These are phyloP conservation scores for Didymella lethalis DNA, from an alignment of 2,329 filamentous ascomycete genomes.

Conservation along the genomic window DNA sequence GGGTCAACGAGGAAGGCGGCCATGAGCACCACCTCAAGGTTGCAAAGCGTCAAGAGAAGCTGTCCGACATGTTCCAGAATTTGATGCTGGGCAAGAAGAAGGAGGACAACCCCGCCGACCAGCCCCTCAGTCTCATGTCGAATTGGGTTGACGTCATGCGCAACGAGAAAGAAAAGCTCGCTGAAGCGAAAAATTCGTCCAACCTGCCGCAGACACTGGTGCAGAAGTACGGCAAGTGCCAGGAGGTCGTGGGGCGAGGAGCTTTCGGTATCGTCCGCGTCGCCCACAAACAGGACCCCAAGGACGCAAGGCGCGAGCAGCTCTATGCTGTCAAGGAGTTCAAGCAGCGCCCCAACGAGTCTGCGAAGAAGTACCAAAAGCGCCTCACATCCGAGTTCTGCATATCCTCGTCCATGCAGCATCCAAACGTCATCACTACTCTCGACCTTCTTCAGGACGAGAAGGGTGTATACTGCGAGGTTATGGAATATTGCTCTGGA, in stretches of 20 bases:
- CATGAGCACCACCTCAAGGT: conserved; percentile 91
- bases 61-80: conserved; percentile 88
- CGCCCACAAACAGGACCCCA: conserved; percentile 91
- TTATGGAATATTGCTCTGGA: conserved; percentile 98
- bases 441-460: conserved; percentile 93
- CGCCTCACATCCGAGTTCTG: conserved; percentile 97
- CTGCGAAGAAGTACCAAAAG: conserved; percentile 97
- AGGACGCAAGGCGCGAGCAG: conserved; percentile 79
- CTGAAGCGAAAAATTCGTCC: conserved; percentile 78
- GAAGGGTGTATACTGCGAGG: conserved; percentile 97
- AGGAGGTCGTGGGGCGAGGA: conserved; percentile 93
- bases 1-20: conserved; percentile 68
- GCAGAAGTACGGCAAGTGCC: conserved; percentile 98
- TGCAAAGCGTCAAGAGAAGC: conserved; percentile 90
- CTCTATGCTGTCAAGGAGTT: conserved; percentile 99
- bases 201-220: conserved; percentile 81
- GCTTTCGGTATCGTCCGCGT: conserved; percentile 98
- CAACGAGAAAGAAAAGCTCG: conserved; percentile 79
- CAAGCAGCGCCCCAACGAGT: conserved; percentile 90
- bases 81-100: conserved; percentile 83
- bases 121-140: conserved; percentile 90
- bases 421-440: conserved; percentile 98
- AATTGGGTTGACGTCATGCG: conserved; percentile 95
- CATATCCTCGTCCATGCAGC: conserved; percentile 94
- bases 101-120: conserved; percentile 72